These are phyloP conservation scores for Nemania sp. DNA, from an alignment of 2,329 filamentous ascomycete genomes.

Conservation along the genomic window DNA sequence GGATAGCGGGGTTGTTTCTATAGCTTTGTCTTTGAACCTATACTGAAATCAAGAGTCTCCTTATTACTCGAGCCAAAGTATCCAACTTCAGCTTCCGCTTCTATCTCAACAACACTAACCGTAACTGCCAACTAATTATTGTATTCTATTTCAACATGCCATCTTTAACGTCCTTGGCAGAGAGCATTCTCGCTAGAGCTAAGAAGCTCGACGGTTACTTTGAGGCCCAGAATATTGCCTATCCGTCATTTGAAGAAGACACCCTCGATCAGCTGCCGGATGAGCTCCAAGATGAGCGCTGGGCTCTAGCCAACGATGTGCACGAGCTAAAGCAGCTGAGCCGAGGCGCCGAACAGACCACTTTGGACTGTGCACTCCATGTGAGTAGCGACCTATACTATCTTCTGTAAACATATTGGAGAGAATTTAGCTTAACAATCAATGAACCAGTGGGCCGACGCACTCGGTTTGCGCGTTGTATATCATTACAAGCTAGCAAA, in stretches of 20 bases:
- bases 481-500: conserved; percentile 23
- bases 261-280: conserved; percentile 21
- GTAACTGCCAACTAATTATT: not conserved
- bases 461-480: conserved; percentile 16
- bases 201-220: conserved; percentile 21
- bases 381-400: conserved; percentile 15
- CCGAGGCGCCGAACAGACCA: conserved; percentile 13
- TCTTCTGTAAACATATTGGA: not conserved
- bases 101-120: not conserved
- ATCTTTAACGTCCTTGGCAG: conserved; percentile 19
- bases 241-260: conserved; percentile 20
- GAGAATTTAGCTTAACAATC: conserved; percentile 4
- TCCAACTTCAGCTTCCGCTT: not conserved
- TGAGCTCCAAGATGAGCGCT: conserved; percentile 21
- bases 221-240: conserved; percentile 20
- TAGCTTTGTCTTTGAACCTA: not conserved
- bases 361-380: conserved; percentile 14
- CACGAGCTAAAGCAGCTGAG: conserved; percentile 18
- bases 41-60: not conserved
- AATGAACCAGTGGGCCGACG: conserved; percentile 16
- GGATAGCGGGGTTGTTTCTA: no score
- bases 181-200: conserved; percentile 18
- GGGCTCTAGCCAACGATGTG: conserved; percentile 17
- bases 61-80: not conserved
- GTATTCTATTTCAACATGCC: conserved; percentile 14